These are phyloP conservation scores for Solanum pennellii DNA, from an alignment of 257 asterid genomes.

Conservation along the genomic window DNA sequence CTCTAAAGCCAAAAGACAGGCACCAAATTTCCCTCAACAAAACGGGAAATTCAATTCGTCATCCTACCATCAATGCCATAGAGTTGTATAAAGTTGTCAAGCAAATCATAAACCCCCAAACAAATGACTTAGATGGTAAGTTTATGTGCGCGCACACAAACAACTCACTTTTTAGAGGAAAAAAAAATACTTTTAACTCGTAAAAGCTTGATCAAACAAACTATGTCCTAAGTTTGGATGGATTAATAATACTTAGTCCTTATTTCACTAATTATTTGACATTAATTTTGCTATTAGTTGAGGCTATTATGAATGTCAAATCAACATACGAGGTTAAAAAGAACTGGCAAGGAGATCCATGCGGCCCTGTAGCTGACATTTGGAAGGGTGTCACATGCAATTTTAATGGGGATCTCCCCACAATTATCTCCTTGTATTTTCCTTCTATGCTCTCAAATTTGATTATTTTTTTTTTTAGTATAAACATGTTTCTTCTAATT, in stretches of 20 bases:
- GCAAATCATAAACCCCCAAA: background rate
- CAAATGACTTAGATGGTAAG: constrained; percentile 8
- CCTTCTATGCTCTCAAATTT: background rate
- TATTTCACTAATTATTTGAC: background rate
- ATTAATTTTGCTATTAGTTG: background rate
- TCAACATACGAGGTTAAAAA: background rate
- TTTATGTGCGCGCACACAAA: background rate
- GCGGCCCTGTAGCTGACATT: background rate
- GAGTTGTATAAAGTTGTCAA: background rate
- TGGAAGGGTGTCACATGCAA: constrained; percentile 12
- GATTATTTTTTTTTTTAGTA: background rate
- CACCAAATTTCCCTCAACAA: background rate
- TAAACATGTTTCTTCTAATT: no score
- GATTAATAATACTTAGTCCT: no score
- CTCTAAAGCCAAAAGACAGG: background rate
- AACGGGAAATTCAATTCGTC: constrained; percentile 3
- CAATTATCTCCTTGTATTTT: constrained; percentile 1
- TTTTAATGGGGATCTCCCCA: background rate
- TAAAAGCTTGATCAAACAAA: background rate
- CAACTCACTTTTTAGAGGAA: background rate
- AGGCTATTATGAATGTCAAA: background rate
- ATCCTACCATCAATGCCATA: constrained; percentile 2
- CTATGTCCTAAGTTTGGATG: no score
- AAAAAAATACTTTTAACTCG: background rate
- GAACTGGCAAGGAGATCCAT: constrained; percentile 25